A percentile compares a stretch with the other conserved stretches of the same genome.
Conservation (phyloP, 2,329 filamentous ascomycete genomes). For the Rhinocladiella similis region DNA sequence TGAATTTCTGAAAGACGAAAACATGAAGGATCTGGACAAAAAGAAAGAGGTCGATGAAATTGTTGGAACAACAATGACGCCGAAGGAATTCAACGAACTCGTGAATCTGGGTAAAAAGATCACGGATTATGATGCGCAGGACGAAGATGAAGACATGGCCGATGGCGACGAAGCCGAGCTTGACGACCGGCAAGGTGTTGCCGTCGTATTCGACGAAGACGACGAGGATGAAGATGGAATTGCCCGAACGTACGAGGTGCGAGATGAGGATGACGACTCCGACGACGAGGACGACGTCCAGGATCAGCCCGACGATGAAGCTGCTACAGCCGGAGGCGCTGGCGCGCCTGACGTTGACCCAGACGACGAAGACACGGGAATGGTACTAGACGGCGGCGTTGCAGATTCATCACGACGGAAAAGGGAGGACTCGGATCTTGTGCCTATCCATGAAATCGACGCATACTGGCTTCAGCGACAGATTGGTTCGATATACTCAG, state of each 20-base stretch:
- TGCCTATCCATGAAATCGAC: constrained; percentile 88
- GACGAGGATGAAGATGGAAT: constrained; percentile 82
- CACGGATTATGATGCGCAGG: constrained; percentile 94
- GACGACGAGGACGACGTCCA: constrained; percentile 74
- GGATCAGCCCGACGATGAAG: constrained; percentile 56
- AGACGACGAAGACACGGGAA: constrained; percentile 58
- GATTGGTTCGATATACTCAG: constrained; percentile 82
- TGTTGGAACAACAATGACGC: constrained; percentile 74
- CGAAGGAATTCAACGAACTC: constrained; percentile 95
- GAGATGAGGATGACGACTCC: constrained; percentile 71
- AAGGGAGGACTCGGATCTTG: constrained; percentile 51
- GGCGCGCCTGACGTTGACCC: constrained; percentile 43
- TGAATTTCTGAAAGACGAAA: constrained; percentile 91
- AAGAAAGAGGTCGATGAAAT: constrained; percentile 97
- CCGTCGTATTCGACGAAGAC: constrained; percentile 92
- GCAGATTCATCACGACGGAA: constrained; percentile 49
- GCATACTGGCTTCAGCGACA: constrained; percentile 96
- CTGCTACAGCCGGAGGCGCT: constrained; percentile 49
- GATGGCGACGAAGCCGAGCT: constrained; percentile 74
- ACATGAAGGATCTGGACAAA: constrained; percentile 95
- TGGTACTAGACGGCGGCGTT: constrained; percentile 75
- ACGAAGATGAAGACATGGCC: constrained; percentile 87
- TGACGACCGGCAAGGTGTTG: constrained; percentile 93
- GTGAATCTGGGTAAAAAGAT: constrained; percentile 98
- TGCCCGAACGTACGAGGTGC: constrained; percentile 77